phyloP scores from a whole-genome alignment of 441 rosid genomes.

The Syzygium malaccense region DNA sequence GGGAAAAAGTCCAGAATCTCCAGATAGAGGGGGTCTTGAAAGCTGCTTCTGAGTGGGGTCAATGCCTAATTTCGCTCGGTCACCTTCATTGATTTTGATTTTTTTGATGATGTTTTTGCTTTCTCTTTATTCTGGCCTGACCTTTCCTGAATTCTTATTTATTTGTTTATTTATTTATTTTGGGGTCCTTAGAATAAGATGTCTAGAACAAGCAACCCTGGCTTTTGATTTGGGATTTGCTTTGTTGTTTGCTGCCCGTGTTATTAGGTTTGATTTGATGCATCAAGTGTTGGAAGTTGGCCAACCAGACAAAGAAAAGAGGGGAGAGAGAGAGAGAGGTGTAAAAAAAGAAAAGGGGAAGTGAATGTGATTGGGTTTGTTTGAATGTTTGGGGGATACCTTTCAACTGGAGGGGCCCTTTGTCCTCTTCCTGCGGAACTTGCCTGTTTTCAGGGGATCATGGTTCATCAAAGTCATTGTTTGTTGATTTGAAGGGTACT shows the following conservation, averaged over 20 bases:
- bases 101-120: not conserved
- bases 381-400: constrained; percentile 32
- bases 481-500: not conserved
- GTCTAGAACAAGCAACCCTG: constrained; percentile 24
- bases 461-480: not conserved
- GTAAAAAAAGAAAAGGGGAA: constrained; percentile 5
- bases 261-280: constrained; percentile 29
- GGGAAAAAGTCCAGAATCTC: constrained; percentile 3
- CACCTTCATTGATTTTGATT: not conserved
- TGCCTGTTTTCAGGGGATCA: constrained; percentile 5
- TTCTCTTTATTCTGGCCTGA: not conserved
- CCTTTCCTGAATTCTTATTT: not conserved
- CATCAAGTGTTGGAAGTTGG: constrained; percentile 22
- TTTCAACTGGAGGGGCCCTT: constrained; percentile 7
- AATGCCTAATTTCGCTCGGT: not conserved
- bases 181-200: constrained; percentile 15
- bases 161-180: not conserved
- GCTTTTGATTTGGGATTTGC: constrained; percentile 30
- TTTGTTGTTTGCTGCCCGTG: constrained; percentile 13
- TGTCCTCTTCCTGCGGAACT: constrained; percentile 1
- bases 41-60: not conserved
- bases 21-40: constrained; percentile 6
- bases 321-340: not conserved
- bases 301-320: not conserved
- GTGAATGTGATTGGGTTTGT: constrained; percentile 29